Base-by-base conservation (phyloP, 805 yeast species). In the Candida verbasci region DNA sequence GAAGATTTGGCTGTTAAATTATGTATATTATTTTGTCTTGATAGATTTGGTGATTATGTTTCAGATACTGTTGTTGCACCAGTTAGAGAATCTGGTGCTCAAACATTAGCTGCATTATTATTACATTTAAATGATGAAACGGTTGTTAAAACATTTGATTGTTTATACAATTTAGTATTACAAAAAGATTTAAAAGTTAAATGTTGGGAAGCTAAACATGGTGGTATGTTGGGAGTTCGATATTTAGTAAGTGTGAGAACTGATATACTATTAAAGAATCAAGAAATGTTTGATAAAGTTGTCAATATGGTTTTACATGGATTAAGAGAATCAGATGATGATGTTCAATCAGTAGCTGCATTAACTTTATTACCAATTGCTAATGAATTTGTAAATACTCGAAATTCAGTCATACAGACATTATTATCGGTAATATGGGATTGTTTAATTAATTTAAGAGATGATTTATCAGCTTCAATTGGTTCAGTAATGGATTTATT, bases 51-150 rank as follows among this genome's bases (percentile, higher is more conserved):
- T 31, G 99, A 93, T 64, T 93, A 86, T 58, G 95, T 93, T 22
- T 82, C 95, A 29, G 99, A 93, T 54, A 94, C 95, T 6, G 99
- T 93, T 10, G 95, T 93, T 25, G 97, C 97, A 0, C 99, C 99
- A 1, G 97, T 93, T 4, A 69, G 98, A 53, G 99, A 94, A 60
- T 87, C 96, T 24, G 87, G 91, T 20, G 97, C 96, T 0, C 99
- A 93, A 60, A 79, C 96, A 0, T 62, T 93, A 33, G 97, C 96
- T 11, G 96, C 96, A 1, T 62, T 91, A 26, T 62, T 93, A 30
- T 65, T 83, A n/a, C 93, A 87, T 58, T 60, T 93, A 34, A 72
- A 79, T 14, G 74, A 74, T 26, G 72, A 68, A 2, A 62, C 75
- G 1, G 81, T 85, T 6, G 49, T 78, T 7, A 68, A 72, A 33